Evolutionary conservation across 2,329 filamentous ascomycete genomes (phyloP).

Genomic region (Fusarium buxicola): DNA sequence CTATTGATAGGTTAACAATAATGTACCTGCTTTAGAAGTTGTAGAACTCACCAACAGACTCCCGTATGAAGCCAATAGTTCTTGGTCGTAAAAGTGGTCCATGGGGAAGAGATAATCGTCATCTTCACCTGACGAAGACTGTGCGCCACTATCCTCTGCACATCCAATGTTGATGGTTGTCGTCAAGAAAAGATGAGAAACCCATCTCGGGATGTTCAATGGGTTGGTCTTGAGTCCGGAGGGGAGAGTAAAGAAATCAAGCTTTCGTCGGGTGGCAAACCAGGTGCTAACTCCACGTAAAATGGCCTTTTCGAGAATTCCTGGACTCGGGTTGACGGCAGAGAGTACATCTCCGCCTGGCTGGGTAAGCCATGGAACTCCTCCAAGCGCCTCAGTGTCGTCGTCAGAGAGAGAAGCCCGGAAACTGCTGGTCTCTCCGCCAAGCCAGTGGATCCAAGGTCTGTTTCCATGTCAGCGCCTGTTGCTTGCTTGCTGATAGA

Average conservation of each 20-base stretch:
- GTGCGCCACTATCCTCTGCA: no score
- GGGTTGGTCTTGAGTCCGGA: not conserved
- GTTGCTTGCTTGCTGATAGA: not conserved
- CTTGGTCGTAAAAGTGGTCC: no score
- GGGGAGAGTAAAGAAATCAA: slow-evolving; percentile 1
- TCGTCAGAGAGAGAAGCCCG: not conserved
- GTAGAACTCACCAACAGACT: no score
- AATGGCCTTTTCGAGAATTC: not conserved
- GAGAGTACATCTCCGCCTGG: not conserved
- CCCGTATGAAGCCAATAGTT: no score
- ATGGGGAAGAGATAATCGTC: no score
- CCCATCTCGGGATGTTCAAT: slow-evolving; percentile 10
- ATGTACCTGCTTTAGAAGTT: no score
- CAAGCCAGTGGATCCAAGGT: slow-evolving; percentile 21
- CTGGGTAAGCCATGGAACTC: not conserved
- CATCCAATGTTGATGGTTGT: not conserved
- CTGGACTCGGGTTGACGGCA: not conserved
- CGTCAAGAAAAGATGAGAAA: slow-evolving; percentile 14
- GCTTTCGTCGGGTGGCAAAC: not conserved
- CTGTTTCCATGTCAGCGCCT: not conserved
- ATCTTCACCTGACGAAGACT: no score
- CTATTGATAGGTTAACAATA: no score
- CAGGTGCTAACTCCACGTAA: not conserved
- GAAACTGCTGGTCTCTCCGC: no score
- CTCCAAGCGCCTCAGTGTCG: not conserved